Percentiles rank a stretch among this genome's conserved stretches.
Evolutionary conservation across 2,329 filamentous ascomycete species (phyloP).

Genomic region (Raffaelea deltoideospora): DNA sequence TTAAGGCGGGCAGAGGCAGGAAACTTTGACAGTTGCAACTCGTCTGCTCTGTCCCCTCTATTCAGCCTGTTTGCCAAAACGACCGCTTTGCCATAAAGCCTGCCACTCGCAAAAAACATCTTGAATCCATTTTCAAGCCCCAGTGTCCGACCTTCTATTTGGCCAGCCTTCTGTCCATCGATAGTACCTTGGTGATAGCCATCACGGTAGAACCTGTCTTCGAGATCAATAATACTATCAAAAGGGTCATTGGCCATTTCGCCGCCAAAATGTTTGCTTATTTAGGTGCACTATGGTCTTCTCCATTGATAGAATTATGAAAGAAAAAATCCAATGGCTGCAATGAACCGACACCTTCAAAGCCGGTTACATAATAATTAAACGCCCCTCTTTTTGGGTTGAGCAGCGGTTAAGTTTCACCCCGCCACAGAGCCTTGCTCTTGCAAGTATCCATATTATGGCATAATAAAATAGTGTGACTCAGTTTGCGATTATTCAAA

Average conservation of each 20-base stretch:
- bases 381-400: no score
- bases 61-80: slow-evolving; percentile 67
- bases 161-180: slow-evolving; percentile 65
- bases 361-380: no score
- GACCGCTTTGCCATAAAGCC: slow-evolving; percentile 59
- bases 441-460: no score
- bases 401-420: no score
- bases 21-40: slow-evolving; percentile 22
- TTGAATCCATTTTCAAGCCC: slow-evolving; percentile 88
- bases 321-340: no score
- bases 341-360: no score
- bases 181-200: slow-evolving; percentile 61
- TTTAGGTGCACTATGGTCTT: no score
- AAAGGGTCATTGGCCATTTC: slow-evolving; percentile 26
- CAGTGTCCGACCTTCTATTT: slow-evolving; percentile 77
- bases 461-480: no score
- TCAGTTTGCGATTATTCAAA: no score
- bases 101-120: slow-evolving; percentile 72
- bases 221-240: slow-evolving; percentile 42
- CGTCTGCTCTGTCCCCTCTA: slow-evolving; percentile 1
- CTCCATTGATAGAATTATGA: no score
- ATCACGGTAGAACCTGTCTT: slow-evolving; percentile 62
- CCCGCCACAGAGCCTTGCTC: no score
- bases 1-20: slow-evolving; percentile 49
- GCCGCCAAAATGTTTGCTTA: no score